Percentiles rank a stretch among this genome's conserved stretches.
Evolutionary conservation across 148 eudicot genomes (phyloP).

Genomic region (Rhododendron ovatum): DNA sequence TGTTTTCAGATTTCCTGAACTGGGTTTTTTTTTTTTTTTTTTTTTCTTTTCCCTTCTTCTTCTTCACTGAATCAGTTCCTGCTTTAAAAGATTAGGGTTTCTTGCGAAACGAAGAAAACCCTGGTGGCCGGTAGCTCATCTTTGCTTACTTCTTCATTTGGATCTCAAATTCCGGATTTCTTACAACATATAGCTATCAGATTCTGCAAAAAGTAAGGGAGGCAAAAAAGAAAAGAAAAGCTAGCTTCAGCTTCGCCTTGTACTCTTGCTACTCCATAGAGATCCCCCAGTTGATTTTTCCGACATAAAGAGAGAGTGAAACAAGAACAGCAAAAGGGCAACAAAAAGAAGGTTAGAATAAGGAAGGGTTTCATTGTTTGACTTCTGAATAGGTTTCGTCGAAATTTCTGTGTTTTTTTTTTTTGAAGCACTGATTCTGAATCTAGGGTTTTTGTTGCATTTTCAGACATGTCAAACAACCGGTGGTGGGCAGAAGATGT

Average conservation of each 20-base stretch:
- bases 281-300: not conserved
- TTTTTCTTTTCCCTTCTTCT: too few relatives aligned
- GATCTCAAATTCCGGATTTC: too few relatives aligned
- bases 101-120: not conserved
- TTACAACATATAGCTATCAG: too few relatives aligned
- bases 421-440: not conserved
- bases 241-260: not conserved
- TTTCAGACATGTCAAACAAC: slow-evolving; percentile 48
- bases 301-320: not conserved
- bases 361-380: not conserved
- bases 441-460: not conserved
- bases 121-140: not conserved
- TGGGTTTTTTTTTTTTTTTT: not conserved
- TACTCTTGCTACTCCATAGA: too few relatives aligned
- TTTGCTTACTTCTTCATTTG: too few relatives aligned
- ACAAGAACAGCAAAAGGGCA: not conserved
- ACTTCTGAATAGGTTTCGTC: not conserved
- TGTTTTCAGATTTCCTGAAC: not conserved
- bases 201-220: too few relatives aligned
- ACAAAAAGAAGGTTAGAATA: not conserved
- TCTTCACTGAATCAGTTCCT: not conserved
- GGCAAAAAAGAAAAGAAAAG: not conserved
- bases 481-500: slow-evolving; percentile 78
- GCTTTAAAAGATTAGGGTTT: not conserved
- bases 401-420: not conserved